These are phyloP conservation scores for Acanthamoeba castellanii DNA, from an alignment of 208 protist genomes.

Conservation along the genomic window DNA sequence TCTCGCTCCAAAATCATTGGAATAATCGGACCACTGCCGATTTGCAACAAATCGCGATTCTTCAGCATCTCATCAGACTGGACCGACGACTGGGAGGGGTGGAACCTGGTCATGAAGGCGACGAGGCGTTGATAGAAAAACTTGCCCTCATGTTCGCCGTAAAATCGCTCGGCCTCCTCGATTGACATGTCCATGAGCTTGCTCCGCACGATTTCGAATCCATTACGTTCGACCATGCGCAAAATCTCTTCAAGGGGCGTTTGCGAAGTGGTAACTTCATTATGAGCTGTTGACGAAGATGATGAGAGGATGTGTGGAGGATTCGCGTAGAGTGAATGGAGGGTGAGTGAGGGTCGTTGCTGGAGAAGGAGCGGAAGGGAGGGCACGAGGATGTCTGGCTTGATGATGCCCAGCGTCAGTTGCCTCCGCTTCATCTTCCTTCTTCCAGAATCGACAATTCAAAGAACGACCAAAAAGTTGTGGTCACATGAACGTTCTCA, in stretches of 20 bases:
- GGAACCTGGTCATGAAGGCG: constrained; percentile 58
- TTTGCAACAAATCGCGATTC: background rate
- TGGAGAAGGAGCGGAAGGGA: background rate
- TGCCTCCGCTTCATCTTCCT: constrained; percentile 8
- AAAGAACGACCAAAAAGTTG: background rate
- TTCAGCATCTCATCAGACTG: background rate
- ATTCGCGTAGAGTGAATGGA: background rate
- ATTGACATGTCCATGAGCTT: constrained; percentile 20
- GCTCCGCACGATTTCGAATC: constrained; percentile 23
- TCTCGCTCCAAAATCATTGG: background rate
- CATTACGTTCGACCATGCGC: background rate
- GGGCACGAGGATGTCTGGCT: constrained; percentile 63
- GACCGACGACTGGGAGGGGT: background rate
- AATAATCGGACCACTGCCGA: constrained; percentile 32
- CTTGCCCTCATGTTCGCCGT: constrained; percentile 52
- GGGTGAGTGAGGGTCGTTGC: background rate
- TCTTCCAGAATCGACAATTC: background rate
- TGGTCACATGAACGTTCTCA: constrained; percentile 81
- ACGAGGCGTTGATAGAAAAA: constrained; percentile 73
- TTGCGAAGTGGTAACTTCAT: background rate
- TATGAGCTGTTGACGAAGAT: background rate
- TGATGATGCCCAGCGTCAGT: constrained; percentile 61
- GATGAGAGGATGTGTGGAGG: background rate
- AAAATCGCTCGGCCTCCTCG: constrained; percentile 58
- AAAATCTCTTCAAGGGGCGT: constrained; percentile 36